Base-by-base conservation (phyloP, 352 stramenopile species). In the Globisporangium mamillatum region DNA sequence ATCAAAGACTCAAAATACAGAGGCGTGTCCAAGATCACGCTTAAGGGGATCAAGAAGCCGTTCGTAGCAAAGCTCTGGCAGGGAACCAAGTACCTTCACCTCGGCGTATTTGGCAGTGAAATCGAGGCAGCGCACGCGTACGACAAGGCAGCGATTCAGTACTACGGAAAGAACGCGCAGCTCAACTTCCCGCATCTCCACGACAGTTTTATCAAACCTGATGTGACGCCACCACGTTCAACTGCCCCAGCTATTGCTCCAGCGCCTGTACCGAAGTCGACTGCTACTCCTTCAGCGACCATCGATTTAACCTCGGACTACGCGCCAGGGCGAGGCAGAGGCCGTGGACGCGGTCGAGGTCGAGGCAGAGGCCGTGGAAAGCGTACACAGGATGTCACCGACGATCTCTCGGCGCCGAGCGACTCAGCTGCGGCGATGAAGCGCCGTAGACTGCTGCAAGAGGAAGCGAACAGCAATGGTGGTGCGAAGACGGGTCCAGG, bases 121-220 rank as follows among this genome's bases (percentile, higher is more conserved):
- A 93, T 92, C 53, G 81, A 93, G 66, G 88, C 88, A 0, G 88
- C 86, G 18, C 84, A 95, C 63, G 88, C 86, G 10, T 93, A 93
- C 70, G 88, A 95, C 75, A 91, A 90, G 70, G 79, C 79, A 0
- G 86, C 84, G 60, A 77, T 91, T 29, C 80, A 84, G 68, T 75
- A 90, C 61, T 88, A 89, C 59, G 86, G 86, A 52, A 83, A 79
- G 54, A 74, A 63, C 44, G 83, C 82, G 60, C 77, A 92, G 71
- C 83, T 93, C 52, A 93, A 93, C 66, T 93, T 93, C 63, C 84
- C 86, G 53, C 83, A 93, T 66, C 69, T 93, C 44, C 83, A 92
- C 69, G 82, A 89, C 52, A 87, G 80, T 60, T 90, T 90, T 46
- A 70, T 86, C 34, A 81, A 74, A 4, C 72, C 76, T 0, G 74